phyloP scores from a whole-genome alignment of 345 rosid species.

The Jatropha curcas region DNA sequence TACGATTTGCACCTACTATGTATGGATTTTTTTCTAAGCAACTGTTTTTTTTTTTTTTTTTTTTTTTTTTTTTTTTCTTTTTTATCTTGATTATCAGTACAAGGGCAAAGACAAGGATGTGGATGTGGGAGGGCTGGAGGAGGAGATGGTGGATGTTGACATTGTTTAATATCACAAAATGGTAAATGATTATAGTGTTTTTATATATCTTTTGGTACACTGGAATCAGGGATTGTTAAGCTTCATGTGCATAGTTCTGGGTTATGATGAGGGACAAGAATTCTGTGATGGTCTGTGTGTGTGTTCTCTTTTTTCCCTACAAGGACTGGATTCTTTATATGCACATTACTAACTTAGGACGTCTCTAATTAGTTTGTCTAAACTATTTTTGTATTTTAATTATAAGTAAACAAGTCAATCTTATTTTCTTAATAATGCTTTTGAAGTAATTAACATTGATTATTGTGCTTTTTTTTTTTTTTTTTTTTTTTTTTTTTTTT shows the following conservation, averaged over 20 bases:
- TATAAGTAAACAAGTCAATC: no score
- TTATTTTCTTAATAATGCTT: no score
- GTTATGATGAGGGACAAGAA: neutral
- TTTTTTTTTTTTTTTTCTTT: no score
- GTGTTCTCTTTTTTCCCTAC: neutral
- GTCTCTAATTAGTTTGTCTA: no score
- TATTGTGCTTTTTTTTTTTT: no score
- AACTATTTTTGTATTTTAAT: no score
- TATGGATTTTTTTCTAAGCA: neutral
- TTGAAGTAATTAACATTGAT: no score
- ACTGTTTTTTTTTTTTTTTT: neutral
- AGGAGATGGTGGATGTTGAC: conserved; percentile 34
- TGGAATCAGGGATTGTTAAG: neutral
- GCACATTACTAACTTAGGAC: no score
- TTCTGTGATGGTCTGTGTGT: no score
- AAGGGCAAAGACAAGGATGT: conserved; percentile 44
- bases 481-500: no score
- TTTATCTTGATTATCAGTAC: conserved; percentile 31
- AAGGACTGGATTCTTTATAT: neutral
- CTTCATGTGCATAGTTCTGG: neutral
- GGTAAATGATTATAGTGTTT: no score
- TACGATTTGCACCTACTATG: neutral
- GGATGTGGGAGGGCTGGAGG: conserved; percentile 38
- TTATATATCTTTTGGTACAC: neutral
- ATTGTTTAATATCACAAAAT: conserved; percentile 16